Conservation (phyloP, 805 yeast species). For the Yarrowia porcina region DNA sequence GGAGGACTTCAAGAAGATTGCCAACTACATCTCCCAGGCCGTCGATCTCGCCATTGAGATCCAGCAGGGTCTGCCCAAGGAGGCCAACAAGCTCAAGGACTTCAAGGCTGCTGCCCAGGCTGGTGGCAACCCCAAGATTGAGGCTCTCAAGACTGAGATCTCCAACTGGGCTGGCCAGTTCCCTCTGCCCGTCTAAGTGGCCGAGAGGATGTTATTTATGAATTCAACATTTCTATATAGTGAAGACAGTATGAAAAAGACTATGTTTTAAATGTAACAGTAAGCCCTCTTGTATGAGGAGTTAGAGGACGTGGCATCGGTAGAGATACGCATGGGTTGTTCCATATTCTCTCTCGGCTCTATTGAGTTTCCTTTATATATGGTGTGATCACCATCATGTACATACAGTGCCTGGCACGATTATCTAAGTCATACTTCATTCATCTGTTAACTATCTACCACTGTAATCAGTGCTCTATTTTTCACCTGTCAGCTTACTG, state of each 20-base stretch:
- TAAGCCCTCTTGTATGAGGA: too few relatives aligned
- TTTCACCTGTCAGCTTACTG: neutral
- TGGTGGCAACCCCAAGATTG: constrained; percentile 66
- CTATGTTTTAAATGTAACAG: too few relatives aligned
- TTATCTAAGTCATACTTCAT: neutral
- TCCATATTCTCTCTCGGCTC: too few relatives aligned
- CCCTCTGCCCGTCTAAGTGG: constrained; percentile 42
- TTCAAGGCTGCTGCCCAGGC: constrained; percentile 75
- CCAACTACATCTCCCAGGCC: constrained; percentile 73
- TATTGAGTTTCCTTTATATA: too few relatives aligned
- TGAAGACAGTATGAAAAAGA: neutral
- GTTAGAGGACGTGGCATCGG: too few relatives aligned
- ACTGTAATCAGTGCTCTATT: neutral
- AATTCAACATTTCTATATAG: constrained; percentile 21
- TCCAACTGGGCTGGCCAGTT: constrained; percentile 71
- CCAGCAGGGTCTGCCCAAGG: constrained; percentile 80
- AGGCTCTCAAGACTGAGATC: constrained; percentile 69
- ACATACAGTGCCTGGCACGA: too few relatives aligned
- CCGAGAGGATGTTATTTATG: neutral
- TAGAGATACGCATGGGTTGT: too few relatives aligned
- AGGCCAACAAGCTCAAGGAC: constrained; percentile 93
- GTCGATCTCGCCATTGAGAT: constrained; percentile 70
- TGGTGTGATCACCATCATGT: too few relatives aligned
- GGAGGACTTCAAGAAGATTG: constrained; percentile 78
- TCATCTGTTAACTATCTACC: constrained; percentile 8